Percentiles rank a stretch among this genome's conserved stretches.
These are phyloP conservation scores for Escovopsis sp. DNA, from an alignment of 2,329 filamentous ascomycete genomes.

Conservation along the genomic window DNA sequence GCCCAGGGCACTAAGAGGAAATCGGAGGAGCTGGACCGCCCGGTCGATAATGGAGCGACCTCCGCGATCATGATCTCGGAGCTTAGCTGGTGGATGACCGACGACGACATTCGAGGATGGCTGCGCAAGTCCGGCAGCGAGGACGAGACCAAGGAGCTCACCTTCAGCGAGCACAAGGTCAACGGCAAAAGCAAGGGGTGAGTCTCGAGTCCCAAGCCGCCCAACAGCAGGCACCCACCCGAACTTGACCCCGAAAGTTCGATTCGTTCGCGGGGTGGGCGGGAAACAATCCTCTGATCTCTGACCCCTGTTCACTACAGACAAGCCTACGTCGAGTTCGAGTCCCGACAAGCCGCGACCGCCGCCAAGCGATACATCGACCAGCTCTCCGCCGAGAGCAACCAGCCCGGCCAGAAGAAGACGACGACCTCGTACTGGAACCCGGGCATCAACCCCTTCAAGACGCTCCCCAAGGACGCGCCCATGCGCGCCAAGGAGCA, in stretches of 20 bases:
- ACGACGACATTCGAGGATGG: conserved; percentile 89
- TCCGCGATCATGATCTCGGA: conserved; percentile 76
- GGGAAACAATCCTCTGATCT: not conserved
- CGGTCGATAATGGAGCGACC: conserved; percentile 44
- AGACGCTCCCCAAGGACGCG: conserved; percentile 78
- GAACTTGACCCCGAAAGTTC: no score
- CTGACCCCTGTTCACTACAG: conserved; percentile 22
- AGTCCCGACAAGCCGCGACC: conserved; percentile 69
- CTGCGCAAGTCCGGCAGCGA: conserved; percentile 66
- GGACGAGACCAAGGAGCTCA: conserved; percentile 76
- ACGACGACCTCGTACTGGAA: conserved; percentile 61
- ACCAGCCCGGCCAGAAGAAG: conserved; percentile 49
- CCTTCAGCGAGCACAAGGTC: conserved; percentile 96
- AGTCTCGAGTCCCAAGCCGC: no score
- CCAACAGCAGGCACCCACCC: no score
- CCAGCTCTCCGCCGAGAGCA: conserved; percentile 36
- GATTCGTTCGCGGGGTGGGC: no score
- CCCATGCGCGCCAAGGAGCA: conserved; percentile 48
- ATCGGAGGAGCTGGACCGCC: conserved; percentile 37
- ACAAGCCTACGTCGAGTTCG: conserved; percentile 75
- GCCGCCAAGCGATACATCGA: conserved; percentile 76
- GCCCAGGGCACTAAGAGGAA: conserved; percentile 45
- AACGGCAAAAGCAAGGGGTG: conserved; percentile 99
- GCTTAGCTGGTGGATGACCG: conserved; percentile 91
- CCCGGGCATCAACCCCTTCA: conserved; percentile 72